phyloP scores from a whole-genome alignment of 441 rosid genomes.

The Corymbia calophylla region DNA sequence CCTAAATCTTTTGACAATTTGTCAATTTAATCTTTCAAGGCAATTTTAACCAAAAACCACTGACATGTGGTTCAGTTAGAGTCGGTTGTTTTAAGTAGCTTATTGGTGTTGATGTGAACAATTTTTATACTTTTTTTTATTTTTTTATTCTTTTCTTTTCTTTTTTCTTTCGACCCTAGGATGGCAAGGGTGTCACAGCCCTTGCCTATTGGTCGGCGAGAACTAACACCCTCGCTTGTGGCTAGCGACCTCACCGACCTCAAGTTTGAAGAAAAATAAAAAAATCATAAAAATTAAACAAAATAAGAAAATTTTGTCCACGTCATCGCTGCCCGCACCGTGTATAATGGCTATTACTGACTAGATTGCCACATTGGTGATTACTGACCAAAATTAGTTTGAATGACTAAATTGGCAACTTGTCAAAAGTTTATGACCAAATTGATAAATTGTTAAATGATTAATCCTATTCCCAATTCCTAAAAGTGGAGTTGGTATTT shows the following conservation, averaged over 20 bases:
- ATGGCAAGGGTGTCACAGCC: rapidly evolving
- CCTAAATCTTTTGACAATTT: not conserved
- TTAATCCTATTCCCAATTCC: no score
- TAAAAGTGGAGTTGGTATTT: no score
- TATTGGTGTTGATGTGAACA: rapidly evolving
- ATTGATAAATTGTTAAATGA: not conserved
- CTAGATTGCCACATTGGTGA: rapidly evolving
- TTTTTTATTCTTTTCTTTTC: not conserved
- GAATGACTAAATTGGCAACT: not conserved
- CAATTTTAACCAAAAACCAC: not conserved
- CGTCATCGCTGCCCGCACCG: rapidly evolving
- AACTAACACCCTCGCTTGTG: not conserved
- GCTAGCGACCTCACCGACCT: rapidly evolving
- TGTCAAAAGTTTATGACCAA: rapidly evolving
- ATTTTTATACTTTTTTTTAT: not conserved
- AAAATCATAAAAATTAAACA: not conserved
- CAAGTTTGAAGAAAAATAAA: not conserved
- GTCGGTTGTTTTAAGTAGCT: rapidly evolving
- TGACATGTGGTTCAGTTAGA: not conserved
- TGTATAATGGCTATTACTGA: rapidly evolving
- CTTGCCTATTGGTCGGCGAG: rapidly evolving
- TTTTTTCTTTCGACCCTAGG: not conserved
- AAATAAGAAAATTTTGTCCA: not conserved
- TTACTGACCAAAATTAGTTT: rapidly evolving
- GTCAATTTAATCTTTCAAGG: not conserved